Base-by-base conservation (phyloP, 129 eudicot genomes). In the Saposhnikovia divaricata region DNA sequence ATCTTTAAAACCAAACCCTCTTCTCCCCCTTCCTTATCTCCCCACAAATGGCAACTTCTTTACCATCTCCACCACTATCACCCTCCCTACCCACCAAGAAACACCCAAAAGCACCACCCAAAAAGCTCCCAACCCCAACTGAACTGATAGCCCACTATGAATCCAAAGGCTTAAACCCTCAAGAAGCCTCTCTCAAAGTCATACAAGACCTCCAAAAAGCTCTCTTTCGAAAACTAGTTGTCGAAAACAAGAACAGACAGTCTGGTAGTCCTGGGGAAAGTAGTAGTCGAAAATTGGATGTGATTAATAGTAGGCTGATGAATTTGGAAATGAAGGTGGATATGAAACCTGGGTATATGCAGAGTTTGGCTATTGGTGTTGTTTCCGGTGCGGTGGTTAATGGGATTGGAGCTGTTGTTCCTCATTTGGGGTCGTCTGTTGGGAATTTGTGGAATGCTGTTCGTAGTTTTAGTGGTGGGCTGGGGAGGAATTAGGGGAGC, bases 131-230 rank as follows among this genome's bases (percentile, higher is more conserved):
- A 9, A 63, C 61, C 66, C 81, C 81, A 66, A 25, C 46, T 0
- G 81, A 78, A 18, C 48, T 78, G 45, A 68, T 78, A 65, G 31
- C 75, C 14, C 81, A 78, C 81, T 78, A 78, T 85, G 96, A 93
- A 82, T 81, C 91, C 16, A 83, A 89, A 74, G 98, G 98, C 42
- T 81, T 93, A 89, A 80, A 79, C 23, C 63, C 89, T 0, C 88
- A 93, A 45, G 87, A 87, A 38, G 98, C 98, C 34, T 90, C 96
- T 15, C 80, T 90, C 71, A 92, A 84, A 84, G 97, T 84, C 21
- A 92, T 92, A 25, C 85, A 86, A 10, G 97, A 92, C 73, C 90
- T 93, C 63, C 98, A 90, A 80, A 85, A 88, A 48, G 86, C 87
- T 15, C 86, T 93, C 8, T 75, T 93, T 37, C 83, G 61, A 2